Evolutionary conservation across 306 rosid genomes (phyloP), one percentile per base, ranked within the genome.

Genomic region (Cicer pinnatifidum): DNA sequence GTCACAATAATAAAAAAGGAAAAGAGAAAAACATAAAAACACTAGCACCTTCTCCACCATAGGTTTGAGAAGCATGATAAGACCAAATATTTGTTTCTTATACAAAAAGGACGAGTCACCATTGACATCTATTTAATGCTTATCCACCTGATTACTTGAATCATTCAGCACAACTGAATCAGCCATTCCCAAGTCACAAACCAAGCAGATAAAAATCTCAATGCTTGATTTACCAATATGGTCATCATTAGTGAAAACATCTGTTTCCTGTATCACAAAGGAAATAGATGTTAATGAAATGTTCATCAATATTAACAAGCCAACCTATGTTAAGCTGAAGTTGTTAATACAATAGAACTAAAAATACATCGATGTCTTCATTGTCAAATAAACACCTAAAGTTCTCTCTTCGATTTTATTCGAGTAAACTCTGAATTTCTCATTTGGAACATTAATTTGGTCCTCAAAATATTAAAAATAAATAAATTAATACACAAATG

Each of bases 211-310:
- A 39, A 73, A 76, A 56, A 35, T 52, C 63, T 75, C 56, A 61
- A 44, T 11, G 79, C 44, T 66, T 39, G 45, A 28, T 1, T n/a
- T 44, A 23, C 53, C 63, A 52, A 6, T 0, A 9, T 5, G 58
- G 6, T 19, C 62, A 61, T 69, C 81, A 43, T 7, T 17, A 4
- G 47, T 56, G 23, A 69, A 44, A 44, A 38, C 16, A 15, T 43
- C 3, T 10, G 77, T 62, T 35, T 54, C 81, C 81, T 69, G 73
- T 23, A 75, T 45, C 19, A 44, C 8, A 44, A 48, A 60, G 45
- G 9, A 80, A 60, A 33, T 11, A 41, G 8, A 59, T 40, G 67
- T 73, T 17, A 50, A 41, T 68, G 51, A 11, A 15, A 45, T 35
- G 59, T 67, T 80, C 28, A 67, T 28, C 16, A 72, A 51, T 47